A percentile compares a stretch with the other conserved stretches of the same genome.
Conservation (phyloP, 1,284 basidiomycete species). For the Tetrapyrgos nigripes region DNA sequence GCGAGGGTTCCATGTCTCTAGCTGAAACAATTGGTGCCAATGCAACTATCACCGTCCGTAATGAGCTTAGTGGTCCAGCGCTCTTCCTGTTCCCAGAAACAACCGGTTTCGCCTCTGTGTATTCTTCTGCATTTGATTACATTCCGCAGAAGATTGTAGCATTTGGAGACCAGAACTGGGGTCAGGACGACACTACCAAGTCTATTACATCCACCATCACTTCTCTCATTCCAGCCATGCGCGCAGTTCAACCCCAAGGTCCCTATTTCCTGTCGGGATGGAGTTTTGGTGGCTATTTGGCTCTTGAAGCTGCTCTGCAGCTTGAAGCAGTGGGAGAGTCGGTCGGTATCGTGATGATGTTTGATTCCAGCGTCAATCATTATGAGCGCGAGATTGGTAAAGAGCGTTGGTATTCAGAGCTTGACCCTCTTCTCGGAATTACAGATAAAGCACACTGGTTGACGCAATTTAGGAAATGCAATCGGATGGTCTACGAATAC, state of each 20-base stretch:
- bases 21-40: not conserved
- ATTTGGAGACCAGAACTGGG: constrained; percentile 7
- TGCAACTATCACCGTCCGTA: not conserved
- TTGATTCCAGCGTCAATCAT: constrained; percentile 1
- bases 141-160: not conserved
- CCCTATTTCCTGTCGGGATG: constrained; percentile 2
- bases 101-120: constrained; percentile 6
- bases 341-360: not conserved
- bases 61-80: not conserved
- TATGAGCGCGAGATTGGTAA: not conserved
- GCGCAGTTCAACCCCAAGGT: not conserved
- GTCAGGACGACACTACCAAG: not conserved
- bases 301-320: constrained; percentile 1
- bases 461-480: not conserved
- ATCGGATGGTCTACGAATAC: not conserved
- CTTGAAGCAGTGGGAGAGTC: not conserved
- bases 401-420: not conserved
- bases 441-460: not conserved
- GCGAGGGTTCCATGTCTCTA: no score
- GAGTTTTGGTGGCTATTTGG: constrained; percentile 5
- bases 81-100: constrained; percentile 8
- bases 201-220: not conserved
- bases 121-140: not conserved
- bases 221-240: not conserved
- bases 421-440: not conserved